phyloP scores from a whole-genome alignment of 2,329 filamentous ascomycete genomes.

The Phialophora macrospora region DNA sequence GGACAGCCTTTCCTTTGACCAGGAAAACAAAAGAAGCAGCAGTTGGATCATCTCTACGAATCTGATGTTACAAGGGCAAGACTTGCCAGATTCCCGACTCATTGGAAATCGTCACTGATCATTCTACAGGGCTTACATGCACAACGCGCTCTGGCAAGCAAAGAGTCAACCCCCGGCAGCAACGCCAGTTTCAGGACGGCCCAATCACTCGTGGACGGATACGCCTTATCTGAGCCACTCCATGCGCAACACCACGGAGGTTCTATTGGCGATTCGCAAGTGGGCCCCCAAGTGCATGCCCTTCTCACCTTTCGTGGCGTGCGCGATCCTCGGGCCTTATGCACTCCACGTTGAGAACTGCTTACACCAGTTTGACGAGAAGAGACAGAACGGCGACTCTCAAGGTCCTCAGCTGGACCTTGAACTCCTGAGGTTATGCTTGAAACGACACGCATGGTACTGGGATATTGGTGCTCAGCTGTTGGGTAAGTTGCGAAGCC shows the following conservation, averaged over 20 bases:
- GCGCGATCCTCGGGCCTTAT: constrained; percentile 1
- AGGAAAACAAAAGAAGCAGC: not conserved
- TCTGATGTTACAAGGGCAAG: not conserved
- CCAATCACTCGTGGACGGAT: no score
- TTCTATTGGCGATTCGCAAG: no score
- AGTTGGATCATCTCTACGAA: not conserved
- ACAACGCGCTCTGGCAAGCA: no score
- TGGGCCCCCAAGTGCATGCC: not conserved
- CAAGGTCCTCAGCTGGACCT: not conserved
- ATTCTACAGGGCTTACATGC: no score
- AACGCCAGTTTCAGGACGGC: no score
- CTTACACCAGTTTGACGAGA: not conserved
- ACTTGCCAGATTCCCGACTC: not conserved
- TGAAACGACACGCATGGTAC: constrained; percentile 7
- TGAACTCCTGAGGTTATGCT: not conserved
- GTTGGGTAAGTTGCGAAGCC: not conserved
- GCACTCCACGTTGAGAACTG: constrained; percentile 6
- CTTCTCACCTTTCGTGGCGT: no score
- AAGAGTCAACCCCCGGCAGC: no score
- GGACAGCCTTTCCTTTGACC: not conserved
- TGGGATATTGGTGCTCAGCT: constrained; percentile 5
- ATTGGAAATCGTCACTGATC: no score
- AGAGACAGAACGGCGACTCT: no score
- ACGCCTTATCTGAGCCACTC: no score
- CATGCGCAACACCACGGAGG: no score